A percentile compares a stretch with the other conserved stretches of the same genome.
These are phyloP conservation scores for Pythium apleroticum DNA, from an alignment of 352 stramenopile species.

Conservation along the genomic window DNA sequence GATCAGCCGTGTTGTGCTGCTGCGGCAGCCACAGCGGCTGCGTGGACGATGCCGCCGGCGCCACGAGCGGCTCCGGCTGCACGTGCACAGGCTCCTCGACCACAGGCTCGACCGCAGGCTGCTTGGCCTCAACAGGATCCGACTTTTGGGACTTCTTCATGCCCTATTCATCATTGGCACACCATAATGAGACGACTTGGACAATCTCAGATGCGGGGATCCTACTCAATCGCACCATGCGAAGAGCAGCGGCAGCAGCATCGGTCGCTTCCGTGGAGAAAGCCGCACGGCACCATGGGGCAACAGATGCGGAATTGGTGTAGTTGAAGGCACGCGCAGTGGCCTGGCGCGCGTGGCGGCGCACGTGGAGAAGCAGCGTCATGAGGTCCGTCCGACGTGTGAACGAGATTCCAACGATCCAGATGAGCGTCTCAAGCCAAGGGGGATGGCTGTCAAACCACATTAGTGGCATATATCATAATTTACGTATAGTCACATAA, in stretches of 20 bases:
- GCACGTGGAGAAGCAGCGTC: constrained; percentile 44
- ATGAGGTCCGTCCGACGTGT: constrained; percentile 8
- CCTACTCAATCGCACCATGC: constrained; percentile 48
- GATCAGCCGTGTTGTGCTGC: constrained; percentile 54
- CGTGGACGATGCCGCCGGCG: constrained; percentile 47
- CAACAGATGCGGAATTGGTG: background rate
- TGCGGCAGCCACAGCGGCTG: constrained; percentile 79
- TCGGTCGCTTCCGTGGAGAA: constrained; percentile 75
- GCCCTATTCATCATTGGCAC: constrained; percentile 26
- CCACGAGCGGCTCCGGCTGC: constrained; percentile 40
- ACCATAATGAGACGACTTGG: background rate
- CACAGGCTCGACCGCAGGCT: constrained; percentile 9
- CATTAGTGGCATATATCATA: constrained; percentile 4
- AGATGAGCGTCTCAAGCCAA: constrained; percentile 1
- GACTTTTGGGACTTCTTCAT: constrained; percentile 57
- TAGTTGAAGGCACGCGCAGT: constrained; percentile 11
- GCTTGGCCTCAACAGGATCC: constrained; percentile 2
- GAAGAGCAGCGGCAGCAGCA: constrained; percentile 63
- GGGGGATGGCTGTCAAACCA: constrained; percentile 7
- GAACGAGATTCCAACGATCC: constrained; percentile 7
- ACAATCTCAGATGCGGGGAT: background rate
- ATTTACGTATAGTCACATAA: constrained; percentile 2
- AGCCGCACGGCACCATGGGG: constrained; percentile 18
- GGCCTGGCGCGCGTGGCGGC: constrained; percentile 28
- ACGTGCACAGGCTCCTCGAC: constrained; percentile 7